These are phyloP conservation scores for Fraxinus latifolia DNA, from an alignment of 305 asterid genomes.

Conservation along the genomic window DNA sequence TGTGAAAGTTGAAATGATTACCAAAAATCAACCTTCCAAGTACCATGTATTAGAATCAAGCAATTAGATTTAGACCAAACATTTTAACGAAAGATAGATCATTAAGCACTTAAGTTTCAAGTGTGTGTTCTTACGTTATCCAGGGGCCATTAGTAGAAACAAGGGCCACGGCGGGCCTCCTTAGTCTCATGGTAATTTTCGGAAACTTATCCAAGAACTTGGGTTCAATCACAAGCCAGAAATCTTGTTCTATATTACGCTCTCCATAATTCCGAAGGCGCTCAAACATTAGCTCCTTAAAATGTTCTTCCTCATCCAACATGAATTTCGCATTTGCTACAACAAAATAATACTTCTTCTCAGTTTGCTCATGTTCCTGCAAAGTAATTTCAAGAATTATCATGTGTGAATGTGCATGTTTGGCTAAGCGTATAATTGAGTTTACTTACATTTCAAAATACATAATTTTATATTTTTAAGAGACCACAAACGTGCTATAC, in stretches of 20 bases:
- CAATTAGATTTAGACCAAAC: background rate
- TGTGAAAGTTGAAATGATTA: background rate
- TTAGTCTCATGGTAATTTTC: conserved; percentile 59
- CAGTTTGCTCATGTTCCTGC: conserved; percentile 46
- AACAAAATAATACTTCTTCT: conserved; percentile 60
- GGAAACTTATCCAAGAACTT: conserved; percentile 87
- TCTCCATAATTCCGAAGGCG: conserved; percentile 64
- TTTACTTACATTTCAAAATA: no score
- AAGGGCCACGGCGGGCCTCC: conserved; percentile 89
- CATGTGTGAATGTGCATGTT: background rate
- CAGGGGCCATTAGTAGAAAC: conserved; percentile 87
- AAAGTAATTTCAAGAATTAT: conserved; percentile 23
- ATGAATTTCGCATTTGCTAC: conserved; percentile 93
- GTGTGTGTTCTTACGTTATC: conserved; percentile 60
- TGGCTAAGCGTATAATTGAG: background rate
- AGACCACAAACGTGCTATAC: background rate
- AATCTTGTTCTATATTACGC: conserved; percentile 66
- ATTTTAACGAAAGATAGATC: background rate
- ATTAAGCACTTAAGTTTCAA: background rate
- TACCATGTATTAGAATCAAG: background rate
- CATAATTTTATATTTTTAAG: no score
- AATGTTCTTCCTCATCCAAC: conserved; percentile 99
- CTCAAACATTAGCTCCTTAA: conserved; percentile 75
- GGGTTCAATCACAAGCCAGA: conserved; percentile 95
- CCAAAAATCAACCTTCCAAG: background rate